Evolutionary conservation across 805 yeast species (phyloP), one percentile per base, ranked within the genome.

Genomic region (Kazachstania psychrophila): DNA sequence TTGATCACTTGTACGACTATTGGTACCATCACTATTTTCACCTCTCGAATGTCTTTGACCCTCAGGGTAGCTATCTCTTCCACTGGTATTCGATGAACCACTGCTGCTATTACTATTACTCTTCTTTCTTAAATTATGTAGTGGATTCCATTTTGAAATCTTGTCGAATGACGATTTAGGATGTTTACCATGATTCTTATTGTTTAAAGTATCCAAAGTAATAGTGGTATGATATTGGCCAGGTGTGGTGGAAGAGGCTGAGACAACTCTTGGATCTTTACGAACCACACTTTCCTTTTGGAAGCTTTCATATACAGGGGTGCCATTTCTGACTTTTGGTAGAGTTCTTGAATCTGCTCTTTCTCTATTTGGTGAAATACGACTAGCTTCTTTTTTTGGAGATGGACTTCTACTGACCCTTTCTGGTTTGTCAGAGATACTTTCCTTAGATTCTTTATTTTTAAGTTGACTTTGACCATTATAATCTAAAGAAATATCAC

Each of bases 401-500:
- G 33, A 30, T 8, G 15, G 13, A 2, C 18, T 30, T 20, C 33
- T 30, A 30, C 33, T 30, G n/a, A n/a, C n/a, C n/a, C n/a, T n/a
- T n/a, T 41, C 23, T 14, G 42, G 22, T 32, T 18, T 10, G 5
- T 31, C 25, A 22, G 20, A 18, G 10, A 15, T 27, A 14, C 13
- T 17, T 7, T 30, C 26, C 16, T 25, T 15, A 11, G 11, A 8
- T 29, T 24, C 32, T 17, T 25, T 24, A 11, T 36, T 31, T 22
- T 39, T 41, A 23, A 39, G 31, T 33, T 42, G 45, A 17, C 41
- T 37, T 19, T 28, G 23, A 29, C 43, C 34, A n/a, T 41, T 33
- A 32, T 34, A 42, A 29, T 54, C 56, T 39, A 42, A 41, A 28
- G 43, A 44, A 3, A 75, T 60, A 37, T 75, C 73, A 40, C 73